Evolutionary conservation across 352 stramenopile species (phyloP).

Genomic region (Elongisporangium senticosum): DNA sequence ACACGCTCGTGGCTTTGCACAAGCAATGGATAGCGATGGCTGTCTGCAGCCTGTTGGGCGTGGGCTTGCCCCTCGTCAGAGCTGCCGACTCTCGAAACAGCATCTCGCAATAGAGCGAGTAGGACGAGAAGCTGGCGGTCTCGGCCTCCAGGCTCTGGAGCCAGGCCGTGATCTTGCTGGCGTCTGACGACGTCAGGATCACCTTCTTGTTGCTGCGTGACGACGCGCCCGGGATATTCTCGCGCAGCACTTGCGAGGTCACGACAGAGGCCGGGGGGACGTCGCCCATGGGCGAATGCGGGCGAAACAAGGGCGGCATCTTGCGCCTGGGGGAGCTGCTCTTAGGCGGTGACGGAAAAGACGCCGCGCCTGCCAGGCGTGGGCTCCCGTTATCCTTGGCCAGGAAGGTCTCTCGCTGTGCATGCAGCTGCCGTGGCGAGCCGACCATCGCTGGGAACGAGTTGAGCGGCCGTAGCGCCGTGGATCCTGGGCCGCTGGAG

Average conservation of each 20-base stretch:
- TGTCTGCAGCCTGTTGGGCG: conserved; percentile 63
- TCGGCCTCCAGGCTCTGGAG: conserved; percentile 46
- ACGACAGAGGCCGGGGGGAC: conserved; percentile 11
- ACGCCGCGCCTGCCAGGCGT: not conserved
- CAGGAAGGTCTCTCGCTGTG: not conserved
- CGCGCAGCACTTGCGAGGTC: conserved; percentile 5
- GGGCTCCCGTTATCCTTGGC: conserved; percentile 8
- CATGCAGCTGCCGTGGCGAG: conserved; percentile 5
- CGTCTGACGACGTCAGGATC: conserved; percentile 35
- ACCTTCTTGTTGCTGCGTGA: conserved; percentile 10
- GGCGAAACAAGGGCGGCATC: conserved; percentile 4
- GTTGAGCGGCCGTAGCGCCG: not conserved
- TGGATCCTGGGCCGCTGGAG: not conserved
- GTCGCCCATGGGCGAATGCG: conserved; percentile 27
- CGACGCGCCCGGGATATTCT: conserved; percentile 5
- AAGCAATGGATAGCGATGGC: conserved; percentile 74
- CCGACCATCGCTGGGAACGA: conserved; percentile 2
- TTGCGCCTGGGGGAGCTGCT: not conserved
- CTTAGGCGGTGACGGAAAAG: not conserved
- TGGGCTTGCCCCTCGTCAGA: conserved; percentile 51
- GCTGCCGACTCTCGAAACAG: conserved; percentile 60
- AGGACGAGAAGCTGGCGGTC: conserved; percentile 42
- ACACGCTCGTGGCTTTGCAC: conserved; percentile 52
- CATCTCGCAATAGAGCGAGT: conserved; percentile 70
- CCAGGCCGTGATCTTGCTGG: conserved; percentile 63